phyloP scores from a whole-genome alignment of 805 yeast species.

The Saccharomycopsis lassenensis region DNA sequence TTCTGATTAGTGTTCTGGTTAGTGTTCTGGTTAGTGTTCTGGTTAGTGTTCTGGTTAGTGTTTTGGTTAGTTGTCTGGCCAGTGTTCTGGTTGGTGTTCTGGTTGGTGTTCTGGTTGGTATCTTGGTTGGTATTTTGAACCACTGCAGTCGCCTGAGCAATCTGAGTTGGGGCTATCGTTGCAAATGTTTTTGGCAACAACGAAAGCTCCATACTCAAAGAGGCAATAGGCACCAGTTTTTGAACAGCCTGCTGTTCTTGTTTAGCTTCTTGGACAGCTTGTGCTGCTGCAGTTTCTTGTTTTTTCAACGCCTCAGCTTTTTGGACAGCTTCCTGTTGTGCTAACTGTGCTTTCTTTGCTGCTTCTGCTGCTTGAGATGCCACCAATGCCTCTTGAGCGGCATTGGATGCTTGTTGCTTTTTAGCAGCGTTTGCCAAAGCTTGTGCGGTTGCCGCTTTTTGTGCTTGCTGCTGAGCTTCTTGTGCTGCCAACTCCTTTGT shows the following conservation, averaged over 20 bases:
- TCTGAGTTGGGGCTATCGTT: too few species aligned
- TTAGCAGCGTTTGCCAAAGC: background rate
- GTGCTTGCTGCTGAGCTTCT: background rate
- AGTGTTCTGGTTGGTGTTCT: background rate
- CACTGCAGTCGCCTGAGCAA: too few species aligned
- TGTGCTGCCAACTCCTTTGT: background rate
- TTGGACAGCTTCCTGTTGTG: too few species aligned
- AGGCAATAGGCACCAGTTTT: too few species aligned
- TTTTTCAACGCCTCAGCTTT: too few species aligned
- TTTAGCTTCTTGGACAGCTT: background rate
- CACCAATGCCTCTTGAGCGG: background rate
- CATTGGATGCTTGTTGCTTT: background rate
- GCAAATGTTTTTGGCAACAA: too few species aligned
- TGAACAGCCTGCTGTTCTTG: too few species aligned
- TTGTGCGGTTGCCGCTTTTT: constrained; percentile 1
- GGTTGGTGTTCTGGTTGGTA: background rate
- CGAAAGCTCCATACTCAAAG: too few species aligned
- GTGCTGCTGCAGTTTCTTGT: background rate
- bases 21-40: too few species aligned
- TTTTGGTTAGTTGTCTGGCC: background rate
- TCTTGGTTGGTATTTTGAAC: too few species aligned
- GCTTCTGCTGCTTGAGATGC: background rate
- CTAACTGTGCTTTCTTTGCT: too few species aligned
- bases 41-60: background rate
- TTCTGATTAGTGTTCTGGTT: too few species aligned